phyloP scores from a whole-genome alignment of 345 rosid species.

The Bruguiera sexangula region DNA sequence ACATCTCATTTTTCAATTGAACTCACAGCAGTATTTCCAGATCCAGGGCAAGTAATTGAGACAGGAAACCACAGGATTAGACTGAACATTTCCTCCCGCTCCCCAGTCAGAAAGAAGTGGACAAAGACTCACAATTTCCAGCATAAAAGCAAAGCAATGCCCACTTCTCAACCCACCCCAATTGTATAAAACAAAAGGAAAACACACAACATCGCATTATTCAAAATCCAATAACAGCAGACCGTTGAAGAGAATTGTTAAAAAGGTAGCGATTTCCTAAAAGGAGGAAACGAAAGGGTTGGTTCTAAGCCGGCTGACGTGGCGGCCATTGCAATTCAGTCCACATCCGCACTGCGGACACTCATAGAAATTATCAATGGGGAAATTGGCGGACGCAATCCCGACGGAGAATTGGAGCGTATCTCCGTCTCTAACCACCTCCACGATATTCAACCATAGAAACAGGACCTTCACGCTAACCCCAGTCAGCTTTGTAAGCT shows the following conservation, averaged over 20 bases:
- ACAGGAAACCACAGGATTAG: too few relatives aligned
- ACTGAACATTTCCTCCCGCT: too few relatives aligned
- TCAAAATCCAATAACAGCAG: conserved; percentile 3
- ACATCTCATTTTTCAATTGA: too few relatives aligned
- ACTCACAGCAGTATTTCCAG: too few relatives aligned
- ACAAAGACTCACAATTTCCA: background rate
- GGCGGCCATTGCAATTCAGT: conserved; percentile 48
- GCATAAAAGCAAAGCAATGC: background rate
- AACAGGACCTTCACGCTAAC: conserved; percentile 81
- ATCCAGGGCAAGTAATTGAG: too few relatives aligned
- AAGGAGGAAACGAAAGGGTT: conserved; percentile 53
- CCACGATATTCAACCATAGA: conserved; percentile 88
- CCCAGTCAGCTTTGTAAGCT: conserved; percentile 60
- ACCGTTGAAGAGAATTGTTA: background rate
- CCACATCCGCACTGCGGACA: conserved; percentile 98
- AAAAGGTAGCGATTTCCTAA: conserved; percentile 20
- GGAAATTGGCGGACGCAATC: conserved; percentile 74
- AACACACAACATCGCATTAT: background rate
- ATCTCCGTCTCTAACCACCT: conserved; percentile 58
- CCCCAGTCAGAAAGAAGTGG: too few relatives aligned
- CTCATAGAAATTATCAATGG: conserved; percentile 70
- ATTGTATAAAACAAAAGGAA: too few relatives aligned
- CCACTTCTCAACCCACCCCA: too few relatives aligned
- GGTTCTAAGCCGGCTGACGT: conserved; percentile 35
- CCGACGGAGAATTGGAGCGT: conserved; percentile 84